Evolutionary conservation across 352 stramenopile genomes (phyloP).

Genomic region (Globisporangium ultimum): DNA sequence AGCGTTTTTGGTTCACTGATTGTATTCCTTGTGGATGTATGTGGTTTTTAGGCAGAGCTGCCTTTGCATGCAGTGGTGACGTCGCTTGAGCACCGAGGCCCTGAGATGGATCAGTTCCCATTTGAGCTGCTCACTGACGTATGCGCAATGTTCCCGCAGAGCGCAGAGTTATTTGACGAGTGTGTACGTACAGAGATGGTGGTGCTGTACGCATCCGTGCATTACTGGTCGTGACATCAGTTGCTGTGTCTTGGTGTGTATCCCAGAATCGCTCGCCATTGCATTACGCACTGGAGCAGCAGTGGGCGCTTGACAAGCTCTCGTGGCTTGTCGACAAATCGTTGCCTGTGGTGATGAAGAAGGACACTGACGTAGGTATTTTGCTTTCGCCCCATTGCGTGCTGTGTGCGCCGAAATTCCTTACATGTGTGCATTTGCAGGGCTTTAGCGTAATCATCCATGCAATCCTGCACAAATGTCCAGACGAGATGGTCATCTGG

Average conservation of each 20-base stretch:
- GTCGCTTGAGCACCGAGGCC: slow-evolving; percentile 16
- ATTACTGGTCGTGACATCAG: background rate
- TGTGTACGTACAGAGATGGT: slow-evolving; percentile 15
- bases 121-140: slow-evolving; percentile 38
- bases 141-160: slow-evolving; percentile 19
- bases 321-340: slow-evolving; percentile 54
- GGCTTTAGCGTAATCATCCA: slow-evolving; percentile 39
- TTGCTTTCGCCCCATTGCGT: background rate
- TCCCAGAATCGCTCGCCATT: slow-evolving; percentile 23
- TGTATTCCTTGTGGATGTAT: background rate
- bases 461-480: slow-evolving; percentile 34
- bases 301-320: slow-evolving; percentile 40
- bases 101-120: slow-evolving; percentile 3
- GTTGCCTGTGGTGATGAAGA: slow-evolving; percentile 28
- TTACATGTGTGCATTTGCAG: slow-evolving; percentile 2
- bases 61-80: slow-evolving; percentile 38
- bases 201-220: too few relatives aligned
- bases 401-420: background rate
- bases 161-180: slow-evolving; percentile 22
- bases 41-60: slow-evolving; percentile 27
- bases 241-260: background rate
- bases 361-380: slow-evolving; percentile 33
- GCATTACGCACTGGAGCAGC: slow-evolving; percentile 43
- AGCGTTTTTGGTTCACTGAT: background rate
- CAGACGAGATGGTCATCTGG: slow-evolving; percentile 47